Evolutionary conservation across 441 rosid species (phyloP), one percentile per base, ranked within the genome.

Genomic region (Gossypium gossypioides): DNA sequence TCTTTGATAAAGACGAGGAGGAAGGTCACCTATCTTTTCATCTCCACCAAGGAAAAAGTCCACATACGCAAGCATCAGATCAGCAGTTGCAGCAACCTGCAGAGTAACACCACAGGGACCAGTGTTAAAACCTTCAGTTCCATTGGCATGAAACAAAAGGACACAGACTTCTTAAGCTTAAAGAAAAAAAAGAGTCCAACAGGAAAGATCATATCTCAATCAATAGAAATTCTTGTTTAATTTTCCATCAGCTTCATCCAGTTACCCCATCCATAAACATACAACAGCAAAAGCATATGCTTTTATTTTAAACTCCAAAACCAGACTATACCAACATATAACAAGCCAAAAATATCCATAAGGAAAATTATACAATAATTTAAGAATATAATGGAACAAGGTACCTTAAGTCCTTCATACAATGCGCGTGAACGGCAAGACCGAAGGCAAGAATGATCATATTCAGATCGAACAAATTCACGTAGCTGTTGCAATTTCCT

Each of bases 341-440:
- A 46, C 56, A 65, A 44, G 58, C 37, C 55, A 42, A 19, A 29
- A 55, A 60, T 58, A 16, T 34, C 9, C 62, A 24, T 10, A 44
- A 3, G 29, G 50, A 52, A 51, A 6, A 6, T 13, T 8, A 6
- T 55, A 2, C 19, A 61, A 46, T 29, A 32, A 59, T 22, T 18
- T 48, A 9, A 42, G 34, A 73, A 19, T 29, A 60, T 34, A 19
- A 2, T 54, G 68, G 34, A 48, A 29, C 60, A 75, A 73, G 34
- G 55, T 75, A 92, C 98, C 98, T 92, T 92, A 27, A 92, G 86
- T 54, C 98, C 98, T 65, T 92, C 98, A 75, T 92, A 92, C 25
- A 92, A 90, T 61, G 98, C 98, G 62, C 96, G 91, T 48, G 98
- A 92, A 67, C 98, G 95, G 76, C 98, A 92, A 64, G 98, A 92